Evolutionary conservation across 345 rosid genomes (phyloP), one percentile per base, ranked within the genome.

Genomic region (Gossypium turneri): DNA sequence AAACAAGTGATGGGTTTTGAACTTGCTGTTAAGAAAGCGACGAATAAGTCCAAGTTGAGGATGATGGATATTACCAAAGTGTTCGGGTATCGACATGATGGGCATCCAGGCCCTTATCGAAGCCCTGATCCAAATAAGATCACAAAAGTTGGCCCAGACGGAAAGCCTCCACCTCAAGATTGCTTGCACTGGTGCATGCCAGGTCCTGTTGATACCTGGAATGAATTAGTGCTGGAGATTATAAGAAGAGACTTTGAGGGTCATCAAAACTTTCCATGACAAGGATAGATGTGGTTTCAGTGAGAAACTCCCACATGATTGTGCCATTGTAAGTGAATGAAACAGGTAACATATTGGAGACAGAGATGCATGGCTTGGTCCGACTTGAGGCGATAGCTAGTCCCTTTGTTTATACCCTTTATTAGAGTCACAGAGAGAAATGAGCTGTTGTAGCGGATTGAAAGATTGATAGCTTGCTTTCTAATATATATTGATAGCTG

Each of bases 181-280:
- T 95, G 99, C 88, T 82, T 95, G 61, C 99, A 95, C 82, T 95
- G 99, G 99, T 95, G 98, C 90, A 93, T 95, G 99, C 97, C 98
- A 0, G 99, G 99, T 19, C 97, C 99, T 0, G 97, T 95, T 0
- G 99, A 95, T 77, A 89, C 89, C 38, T 95, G 99, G 98, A 95
- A 95, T 52, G 99, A 95, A 77, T 76, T 95, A 59, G 96, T 95
- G 75, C 87, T 95, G 25, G 99, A 95, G 78, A 79, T 81, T 48
- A 84, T 89, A 72, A 85, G 91, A 75, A 87, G 93, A 85, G 97
- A 93, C 70, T 74, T 72, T 16, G 93, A 89, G 70, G 83, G 80
- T 63, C 72, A 65, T 9, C 24, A 69, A 76, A 77, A 78, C 77
- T 50, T 71, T 25, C 72, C 67, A 27, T 72, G 72, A 43, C 51